Base-by-base conservation (phyloP, 2,329 filamentous ascomycete genomes). In the Monosporascus sp. region DNA sequence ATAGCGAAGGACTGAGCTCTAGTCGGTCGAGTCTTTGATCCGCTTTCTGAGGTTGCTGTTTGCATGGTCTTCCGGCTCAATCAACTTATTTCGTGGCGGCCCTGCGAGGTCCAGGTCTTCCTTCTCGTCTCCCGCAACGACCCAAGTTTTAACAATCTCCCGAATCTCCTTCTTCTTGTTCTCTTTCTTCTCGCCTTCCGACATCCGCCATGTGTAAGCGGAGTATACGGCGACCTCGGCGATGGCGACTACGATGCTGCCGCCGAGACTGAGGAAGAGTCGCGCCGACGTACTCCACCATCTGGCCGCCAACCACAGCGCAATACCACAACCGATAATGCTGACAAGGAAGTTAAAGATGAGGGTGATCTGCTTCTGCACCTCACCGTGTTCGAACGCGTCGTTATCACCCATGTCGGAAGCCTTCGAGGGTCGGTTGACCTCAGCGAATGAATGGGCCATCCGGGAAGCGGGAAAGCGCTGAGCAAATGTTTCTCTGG, bases 331-430 rank as follows among this genome's bases (percentile, higher is more conserved):
- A 45, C 92, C 89, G 3, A 93, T 74, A 50, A 97, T 88, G 49
- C 90, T 96, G 50, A 96, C 78, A 39, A 97, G 73, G 49, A 97
- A 90, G 68, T 97, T 99, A 63, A 96, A 79, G 49, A 97, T 90
- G 7, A 97, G 76, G 42, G 88, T 85, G 52, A 94, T 73, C 64
- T 94, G 90, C n/a, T 88, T 79, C 66, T 93, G 87, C 1, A 94
- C 77, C 55, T 94, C 89, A 37, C 81, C 79, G 57, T 85, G 85
- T 2, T 84, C 85, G 2, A 88, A 73, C 2, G 42, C 24, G 22
- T 86, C 84, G 56, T 90, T 87, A 58, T 82, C 77, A 59, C 70
- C 72, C 6, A 74, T 63, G 53, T 80, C 80, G 25, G 71, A 70
- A 18, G 70, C 66, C 41, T 68, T 75, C 24, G 67, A 72, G 0